Evolutionary conservation across 768 basidiomycete species (phyloP).

Genomic region (Boletus insuetus): DNA sequence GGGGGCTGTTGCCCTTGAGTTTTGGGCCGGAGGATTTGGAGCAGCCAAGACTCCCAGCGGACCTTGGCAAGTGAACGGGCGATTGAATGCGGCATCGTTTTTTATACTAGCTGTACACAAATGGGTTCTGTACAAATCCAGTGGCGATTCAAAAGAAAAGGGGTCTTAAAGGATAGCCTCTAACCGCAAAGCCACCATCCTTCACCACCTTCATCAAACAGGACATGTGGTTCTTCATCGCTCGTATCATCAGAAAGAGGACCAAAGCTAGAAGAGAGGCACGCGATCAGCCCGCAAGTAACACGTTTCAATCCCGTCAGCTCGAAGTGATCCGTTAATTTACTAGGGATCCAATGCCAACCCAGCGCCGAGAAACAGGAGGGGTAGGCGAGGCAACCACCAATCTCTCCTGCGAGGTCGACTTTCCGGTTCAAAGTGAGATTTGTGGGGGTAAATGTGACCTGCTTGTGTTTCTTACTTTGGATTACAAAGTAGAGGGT

Average conservation of each 20-base stretch:
- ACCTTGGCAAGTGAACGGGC: not conserved
- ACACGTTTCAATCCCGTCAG: not conserved
- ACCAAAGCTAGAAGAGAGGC: not conserved
- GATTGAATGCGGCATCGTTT: not conserved
- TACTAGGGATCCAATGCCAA: not conserved
- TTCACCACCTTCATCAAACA: not conserved
- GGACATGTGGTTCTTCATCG: conserved; percentile 9
- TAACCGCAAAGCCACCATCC: not conserved
- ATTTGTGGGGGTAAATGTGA: not conserved
- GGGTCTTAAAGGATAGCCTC: too few species aligned
- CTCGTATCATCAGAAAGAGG: conserved; percentile 5
- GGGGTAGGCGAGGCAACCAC: not conserved
- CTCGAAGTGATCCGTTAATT: not conserved
- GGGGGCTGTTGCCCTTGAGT: conserved; percentile 74
- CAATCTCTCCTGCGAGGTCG: not conserved
- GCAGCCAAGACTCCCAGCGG: conserved; percentile 33
- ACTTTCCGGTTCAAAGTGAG: conserved; percentile 1
- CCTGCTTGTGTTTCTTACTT: not conserved
- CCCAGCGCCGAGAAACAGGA: not conserved
- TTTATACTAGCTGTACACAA: too few species aligned
- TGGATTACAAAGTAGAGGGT: not conserved
- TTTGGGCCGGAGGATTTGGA: conserved; percentile 88
- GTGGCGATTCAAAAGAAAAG: too few species aligned
- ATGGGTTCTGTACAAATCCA: too few species aligned
- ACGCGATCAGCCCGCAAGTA: not conserved